Evolutionary conservation across 2,329 filamentous ascomycete species (phyloP), one percentile per base, ranked within the genome.

Genomic region (Diplocarpon rosae): DNA sequence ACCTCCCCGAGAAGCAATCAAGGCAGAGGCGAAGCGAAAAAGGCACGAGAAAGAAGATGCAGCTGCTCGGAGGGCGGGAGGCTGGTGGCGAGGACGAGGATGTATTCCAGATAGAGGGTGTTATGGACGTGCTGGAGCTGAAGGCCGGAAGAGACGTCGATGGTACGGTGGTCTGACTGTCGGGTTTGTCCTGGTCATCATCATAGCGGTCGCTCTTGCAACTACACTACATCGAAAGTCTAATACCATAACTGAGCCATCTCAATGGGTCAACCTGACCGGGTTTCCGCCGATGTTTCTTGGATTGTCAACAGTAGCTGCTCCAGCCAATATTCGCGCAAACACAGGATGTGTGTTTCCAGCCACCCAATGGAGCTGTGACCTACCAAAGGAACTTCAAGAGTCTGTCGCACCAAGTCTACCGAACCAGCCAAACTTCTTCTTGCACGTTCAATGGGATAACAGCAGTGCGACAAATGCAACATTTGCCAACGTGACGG

Each of bases 231-330:
- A 58, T 57, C 45, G 33, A 56, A 66, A 57, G 55, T 54, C 44
- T 47, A 69, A 60, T 3, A 62, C 66, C 0, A 64, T 68, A 8
- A 47, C 52, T 24, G 44, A 51, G 20, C 52, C 52, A 15, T 71
- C 73, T 1, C 66, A 72, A 39, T 95, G 86, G 83, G 70, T 95
- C 45, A 95, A 94, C 59, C 62, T 93, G 49, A 93, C 89, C 1
- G 79, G 80, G 40, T 95, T 85, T 54, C 89, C 89, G 14, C 83
- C 88, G 0, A 85, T 95, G 57, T 86, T 85, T 1, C 90, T 85
- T 0, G 90, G 89, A 0, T 73, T 90, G 14, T 72, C 85, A 49
- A 93, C 86, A 0, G 73, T 95, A 13, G 76, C 84, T 13, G 83
- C 82, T 5, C 78, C 87, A 0, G 75, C 85, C 53, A 78, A 83